Percentiles rank a stretch among this genome's conserved stretches.
phyloP scores from a whole-genome alignment of 768 basidiomycete species.

The Lentinula sp. region DNA sequence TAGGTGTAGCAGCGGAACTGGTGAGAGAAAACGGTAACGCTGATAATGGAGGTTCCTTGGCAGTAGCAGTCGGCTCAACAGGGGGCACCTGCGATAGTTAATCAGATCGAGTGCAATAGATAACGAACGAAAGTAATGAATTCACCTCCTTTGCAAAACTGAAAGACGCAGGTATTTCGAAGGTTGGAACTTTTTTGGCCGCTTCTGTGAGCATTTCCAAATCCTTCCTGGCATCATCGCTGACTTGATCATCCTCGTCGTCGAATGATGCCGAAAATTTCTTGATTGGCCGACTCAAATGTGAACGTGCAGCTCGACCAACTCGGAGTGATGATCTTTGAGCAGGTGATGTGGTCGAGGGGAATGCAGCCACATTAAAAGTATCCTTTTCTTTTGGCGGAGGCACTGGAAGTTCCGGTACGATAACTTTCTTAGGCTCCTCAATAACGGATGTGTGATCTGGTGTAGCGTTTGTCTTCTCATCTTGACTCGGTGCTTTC shows the following conservation, averaged over 20 bases:
- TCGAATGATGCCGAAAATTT: constrained; percentile 67
- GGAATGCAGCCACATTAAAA: constrained; percentile 21
- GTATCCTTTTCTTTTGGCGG: constrained; percentile 15
- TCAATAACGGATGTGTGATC: background rate
- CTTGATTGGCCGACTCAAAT: constrained; percentile 50
- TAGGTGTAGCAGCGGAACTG: constrained; percentile 20
- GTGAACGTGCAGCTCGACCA: constrained; percentile 53
- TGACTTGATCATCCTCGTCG: constrained; percentile 42
- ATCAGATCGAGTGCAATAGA: background rate
- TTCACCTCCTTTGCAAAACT: constrained; percentile 60
- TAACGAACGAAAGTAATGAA: constrained; percentile 8
- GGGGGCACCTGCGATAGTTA: constrained; percentile 17
- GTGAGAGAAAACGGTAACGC: constrained; percentile 61
- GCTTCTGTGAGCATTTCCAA: constrained; percentile 46
- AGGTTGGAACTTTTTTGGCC: constrained; percentile 47
- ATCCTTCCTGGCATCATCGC: constrained; percentile 37
- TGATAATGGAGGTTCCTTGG: constrained; percentile 62
- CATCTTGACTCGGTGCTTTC: constrained; percentile 11
- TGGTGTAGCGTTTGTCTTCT: constrained; percentile 6
- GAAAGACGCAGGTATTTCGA: constrained; percentile 58
- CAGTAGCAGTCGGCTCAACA: constrained; percentile 33
- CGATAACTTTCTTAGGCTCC: background rate
- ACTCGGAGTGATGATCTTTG: constrained; percentile 56
- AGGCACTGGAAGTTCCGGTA: constrained; percentile 9
- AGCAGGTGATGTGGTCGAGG: constrained; percentile 22